These are phyloP conservation scores for Gillenia trifoliata DNA, from an alignment of 306 rosid species.

Conservation along the genomic window DNA sequence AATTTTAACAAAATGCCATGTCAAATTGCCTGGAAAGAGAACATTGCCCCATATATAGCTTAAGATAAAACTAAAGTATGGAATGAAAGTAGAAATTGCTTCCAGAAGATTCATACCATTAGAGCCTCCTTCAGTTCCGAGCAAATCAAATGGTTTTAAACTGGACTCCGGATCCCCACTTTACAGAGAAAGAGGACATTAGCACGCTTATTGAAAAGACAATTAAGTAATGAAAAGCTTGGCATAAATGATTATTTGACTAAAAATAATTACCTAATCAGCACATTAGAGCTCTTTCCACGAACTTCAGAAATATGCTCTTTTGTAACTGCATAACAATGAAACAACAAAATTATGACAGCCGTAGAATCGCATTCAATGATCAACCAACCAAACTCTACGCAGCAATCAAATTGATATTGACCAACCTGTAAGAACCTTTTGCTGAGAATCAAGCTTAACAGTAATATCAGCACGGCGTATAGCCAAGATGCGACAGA, in stretches of 20 bases:
- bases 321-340: conserved; percentile 55
- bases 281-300: conserved; percentile 43
- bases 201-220: conserved; percentile 8
- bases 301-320: conserved; percentile 96
- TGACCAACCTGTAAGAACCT: conserved; percentile 87
- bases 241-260: background rate
- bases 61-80: background rate
- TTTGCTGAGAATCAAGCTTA: conserved; percentile 95
- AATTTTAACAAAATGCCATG: background rate
- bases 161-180: conserved; percentile 58
- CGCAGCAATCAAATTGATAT: background rate
- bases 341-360: background rate
- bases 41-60: background rate
- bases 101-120: conserved; percentile 49
- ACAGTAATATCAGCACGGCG: conserved; percentile 88
- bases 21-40: background rate
- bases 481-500: conserved; percentile 83
- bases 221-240: background rate
- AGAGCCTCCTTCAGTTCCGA: conserved; percentile 62
- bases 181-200: conserved; percentile 24
- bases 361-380: background rate
- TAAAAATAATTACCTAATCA: conserved; percentile 48
- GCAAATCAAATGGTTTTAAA: conserved; percentile 64
- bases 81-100: background rate
- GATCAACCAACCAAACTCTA: conserved; percentile 6